Evolutionary conservation across 176 grass and related monocot genomes (phyloP), one percentile per base, ranked within the genome.

Genomic region (Triticum monococcum): DNA sequence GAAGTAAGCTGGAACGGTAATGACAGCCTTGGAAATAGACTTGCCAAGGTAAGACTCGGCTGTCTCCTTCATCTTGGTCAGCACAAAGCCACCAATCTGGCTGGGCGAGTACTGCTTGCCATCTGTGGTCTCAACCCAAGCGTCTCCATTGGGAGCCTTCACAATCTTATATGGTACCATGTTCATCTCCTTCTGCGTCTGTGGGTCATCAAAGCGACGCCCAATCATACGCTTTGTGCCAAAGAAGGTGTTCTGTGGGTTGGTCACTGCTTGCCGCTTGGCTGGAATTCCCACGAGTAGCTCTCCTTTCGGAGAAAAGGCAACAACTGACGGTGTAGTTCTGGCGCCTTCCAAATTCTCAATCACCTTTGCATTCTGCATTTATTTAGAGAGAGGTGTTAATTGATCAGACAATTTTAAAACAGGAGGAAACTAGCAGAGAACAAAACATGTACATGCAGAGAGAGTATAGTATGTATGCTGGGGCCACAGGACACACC

Each of bases 1-100:
- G 66, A 85, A 89, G 46, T 89, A 89, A 45, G 88, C 82, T 57
- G 88, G 88, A 73, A 89, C 88, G 9, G 88, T 89, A n/a, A 89
- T 89, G 10, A 89, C 88, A 66, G 88, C 88, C 57, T 89, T 84
- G 31, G 74, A 72, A 40, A 89, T 60, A 72, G 87, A 89, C 68
- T 89, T 89, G 33, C 87, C 87, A 79, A 89, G 87, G 64, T 89
- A 89, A 50, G 72, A 35, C 40, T 89, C 87, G 54, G 81, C 87
- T 62, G 87, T 89, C 57, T 89, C 87, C 54, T 79, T 84, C 87
- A 89, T 89, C 81, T 89, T 89, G 43, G 64, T 89, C 68, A 89
- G 20, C 17, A 85, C 59, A 75, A 89, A 89, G 20, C 77, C 88
- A 85, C 88, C 88, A 25, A 89, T 84, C 60, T 89, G 82, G 68